These are phyloP conservation scores for Aspergillus sp. DNA, from an alignment of 2,329 filamentous ascomycete genomes.

Conservation along the genomic window DNA sequence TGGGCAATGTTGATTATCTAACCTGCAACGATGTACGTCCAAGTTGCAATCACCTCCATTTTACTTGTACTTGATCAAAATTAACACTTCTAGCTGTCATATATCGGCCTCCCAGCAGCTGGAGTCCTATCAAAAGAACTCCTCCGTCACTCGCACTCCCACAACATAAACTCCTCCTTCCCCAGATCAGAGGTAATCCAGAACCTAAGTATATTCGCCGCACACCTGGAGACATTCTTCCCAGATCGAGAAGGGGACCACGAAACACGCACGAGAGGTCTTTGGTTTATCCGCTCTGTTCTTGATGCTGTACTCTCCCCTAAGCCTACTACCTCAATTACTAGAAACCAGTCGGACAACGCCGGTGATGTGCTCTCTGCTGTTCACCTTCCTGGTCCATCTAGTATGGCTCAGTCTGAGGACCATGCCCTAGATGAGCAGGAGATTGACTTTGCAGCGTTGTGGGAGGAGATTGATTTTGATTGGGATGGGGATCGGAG, in stretches of 20 bases:
- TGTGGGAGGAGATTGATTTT: too few relatives aligned
- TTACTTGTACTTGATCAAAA: not conserved
- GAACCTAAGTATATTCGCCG: slow-evolving; percentile 22
- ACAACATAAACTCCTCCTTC: slow-evolving; percentile 6
- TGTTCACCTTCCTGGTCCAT: too few relatives aligned
- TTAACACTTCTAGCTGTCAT: not conserved
- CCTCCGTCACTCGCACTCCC: slow-evolving; percentile 19
- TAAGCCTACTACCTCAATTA: too few relatives aligned
- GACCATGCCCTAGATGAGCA: too few relatives aligned
- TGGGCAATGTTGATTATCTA: not conserved
- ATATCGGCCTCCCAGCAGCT: slow-evolving; percentile 23
- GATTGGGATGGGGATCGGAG: too few relatives aligned
- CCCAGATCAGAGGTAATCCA: slow-evolving; percentile 24
- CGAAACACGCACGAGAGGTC: slow-evolving; percentile 9
- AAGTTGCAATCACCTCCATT: too few relatives aligned
- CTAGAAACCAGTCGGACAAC: too few relatives aligned
- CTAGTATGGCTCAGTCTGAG: too few relatives aligned
- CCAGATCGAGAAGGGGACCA: slow-evolving; percentile 14
- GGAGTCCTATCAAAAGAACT: slow-evolving; percentile 22
- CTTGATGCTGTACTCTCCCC: slow-evolving; percentile 1
- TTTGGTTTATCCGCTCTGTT: slow-evolving; percentile 15
- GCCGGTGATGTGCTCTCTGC: too few relatives aligned
- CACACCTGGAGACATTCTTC: slow-evolving; percentile 15
- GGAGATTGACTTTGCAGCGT: too few relatives aligned
- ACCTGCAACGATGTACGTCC: slow-evolving; percentile 8